Conservation (phyloP, 2,329 filamentous ascomycete genomes). For the Sporothrix inflata region DNA sequence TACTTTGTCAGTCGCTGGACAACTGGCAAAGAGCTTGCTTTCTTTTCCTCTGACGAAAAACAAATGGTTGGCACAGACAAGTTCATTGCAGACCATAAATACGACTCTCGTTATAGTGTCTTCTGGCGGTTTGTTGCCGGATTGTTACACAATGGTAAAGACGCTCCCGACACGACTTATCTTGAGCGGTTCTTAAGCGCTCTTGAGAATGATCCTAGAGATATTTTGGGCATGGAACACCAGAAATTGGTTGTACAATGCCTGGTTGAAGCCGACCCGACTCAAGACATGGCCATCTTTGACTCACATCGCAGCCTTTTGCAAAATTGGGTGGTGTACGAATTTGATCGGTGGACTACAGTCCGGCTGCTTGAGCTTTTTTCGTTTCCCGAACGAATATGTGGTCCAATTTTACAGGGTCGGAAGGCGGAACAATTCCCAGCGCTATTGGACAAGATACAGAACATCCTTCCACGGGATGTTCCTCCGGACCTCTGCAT, state of each 20-base stretch:
- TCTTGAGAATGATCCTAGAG: background rate
- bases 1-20: background rate
- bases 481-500: background rate
- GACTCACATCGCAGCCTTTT: background rate
- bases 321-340: background rate
- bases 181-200: background rate
- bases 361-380: background rate
- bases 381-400: background rate
- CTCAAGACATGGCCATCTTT: background rate
- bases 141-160: background rate
- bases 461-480: background rate
- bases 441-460: no score
- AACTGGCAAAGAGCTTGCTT: background rate
- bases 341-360: background rate
- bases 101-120: background rate
- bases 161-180: background rate
- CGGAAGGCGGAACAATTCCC: no score
- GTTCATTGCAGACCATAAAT: background rate
- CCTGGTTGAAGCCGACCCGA: background rate
- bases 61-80: background rate
- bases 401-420: background rate
- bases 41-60: background rate
- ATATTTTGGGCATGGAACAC: background rate
- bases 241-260: background rate
- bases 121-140: conserved; percentile 1